A percentile compares a stretch with the other conserved stretches of the same genome.
Conservation (phyloP, 352 stramenopile species). For the Pythium plurisporium region DNA sequence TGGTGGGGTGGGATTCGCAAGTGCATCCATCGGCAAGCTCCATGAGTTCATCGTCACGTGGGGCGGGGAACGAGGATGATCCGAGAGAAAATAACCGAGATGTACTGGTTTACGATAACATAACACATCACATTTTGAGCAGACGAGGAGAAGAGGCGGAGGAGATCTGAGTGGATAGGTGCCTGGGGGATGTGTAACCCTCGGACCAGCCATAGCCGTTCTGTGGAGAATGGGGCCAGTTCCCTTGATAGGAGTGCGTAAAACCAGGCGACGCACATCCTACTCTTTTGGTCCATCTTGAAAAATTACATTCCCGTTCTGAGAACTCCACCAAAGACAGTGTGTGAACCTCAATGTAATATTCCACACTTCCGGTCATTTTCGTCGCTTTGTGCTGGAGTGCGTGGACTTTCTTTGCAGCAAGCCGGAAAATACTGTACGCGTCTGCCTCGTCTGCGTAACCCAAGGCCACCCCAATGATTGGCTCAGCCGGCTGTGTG, state of each 20-base stretch:
- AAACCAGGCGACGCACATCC: neutral
- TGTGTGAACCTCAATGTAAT: neutral
- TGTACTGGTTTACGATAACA: too few relatives aligned
- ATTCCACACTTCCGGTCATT: constrained; percentile 5
- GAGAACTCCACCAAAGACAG: constrained; percentile 2
- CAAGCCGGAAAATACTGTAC: neutral
- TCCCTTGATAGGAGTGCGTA: constrained; percentile 3
- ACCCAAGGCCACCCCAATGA: neutral
- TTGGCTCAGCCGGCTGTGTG: constrained; percentile 9
- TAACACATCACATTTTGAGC: too few relatives aligned
- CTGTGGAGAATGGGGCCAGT: neutral
- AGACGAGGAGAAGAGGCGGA: neutral
- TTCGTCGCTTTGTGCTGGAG: constrained; percentile 6
- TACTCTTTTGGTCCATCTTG: neutral
- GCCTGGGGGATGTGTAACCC: neutral
- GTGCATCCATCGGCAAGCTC: neutral
- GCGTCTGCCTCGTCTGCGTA: neutral
- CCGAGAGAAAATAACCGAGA: too few relatives aligned
- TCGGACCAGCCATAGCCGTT: neutral
- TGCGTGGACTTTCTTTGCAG: neutral
- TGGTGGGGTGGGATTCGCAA: neutral
- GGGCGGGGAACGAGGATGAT: too few relatives aligned
- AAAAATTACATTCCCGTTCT: neutral
- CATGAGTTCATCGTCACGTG: neutral
- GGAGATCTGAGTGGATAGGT: neutral